A percentile compares a stretch with the other conserved stretches of the same genome.
Conservation (phyloP, 805 yeast genomes). For the Metschnikowia koreensis region DNA sequence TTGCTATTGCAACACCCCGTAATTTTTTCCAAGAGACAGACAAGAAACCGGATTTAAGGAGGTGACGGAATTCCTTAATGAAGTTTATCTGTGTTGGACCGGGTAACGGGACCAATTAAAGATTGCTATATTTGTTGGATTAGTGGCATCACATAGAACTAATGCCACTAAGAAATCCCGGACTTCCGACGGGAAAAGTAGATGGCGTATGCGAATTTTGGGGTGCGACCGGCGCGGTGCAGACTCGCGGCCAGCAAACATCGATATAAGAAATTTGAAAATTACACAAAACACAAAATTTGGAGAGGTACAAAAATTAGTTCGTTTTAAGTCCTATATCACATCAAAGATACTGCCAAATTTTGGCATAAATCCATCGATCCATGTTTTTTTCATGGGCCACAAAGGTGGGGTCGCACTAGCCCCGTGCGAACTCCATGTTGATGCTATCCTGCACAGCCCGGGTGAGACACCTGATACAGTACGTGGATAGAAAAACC, state of each 20-base stretch:
- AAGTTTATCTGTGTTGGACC: background rate
- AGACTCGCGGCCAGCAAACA: slow-evolving; percentile 1
- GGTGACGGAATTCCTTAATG: too few species aligned
- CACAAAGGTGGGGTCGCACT: background rate
- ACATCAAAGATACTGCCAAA: background rate
- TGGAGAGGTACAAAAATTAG: background rate
- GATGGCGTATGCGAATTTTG: background rate
- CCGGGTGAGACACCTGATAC: background rate
- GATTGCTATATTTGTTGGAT: background rate
- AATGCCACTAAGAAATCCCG: background rate
- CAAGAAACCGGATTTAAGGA: too few species aligned
- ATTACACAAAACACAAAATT: background rate
- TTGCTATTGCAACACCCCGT: too few species aligned
- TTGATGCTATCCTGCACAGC: background rate
- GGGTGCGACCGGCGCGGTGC: background rate
- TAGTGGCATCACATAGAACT: background rate
- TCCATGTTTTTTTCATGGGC: background rate
- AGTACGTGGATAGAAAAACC: slow-evolving; percentile 3
- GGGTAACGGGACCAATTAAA: background rate
- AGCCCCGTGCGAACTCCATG: background rate
- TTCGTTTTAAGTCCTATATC: background rate
- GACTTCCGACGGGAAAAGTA: background rate
- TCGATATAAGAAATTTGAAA: background rate
- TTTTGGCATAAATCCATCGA: slow-evolving; percentile 10
- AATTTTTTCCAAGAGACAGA: too few species aligned